Evolutionary conservation across 495 filamentous ascomycete genomes (phyloP), one percentile per base, ranked within the genome.

Genomic region (Usnea hakonensis): DNA sequence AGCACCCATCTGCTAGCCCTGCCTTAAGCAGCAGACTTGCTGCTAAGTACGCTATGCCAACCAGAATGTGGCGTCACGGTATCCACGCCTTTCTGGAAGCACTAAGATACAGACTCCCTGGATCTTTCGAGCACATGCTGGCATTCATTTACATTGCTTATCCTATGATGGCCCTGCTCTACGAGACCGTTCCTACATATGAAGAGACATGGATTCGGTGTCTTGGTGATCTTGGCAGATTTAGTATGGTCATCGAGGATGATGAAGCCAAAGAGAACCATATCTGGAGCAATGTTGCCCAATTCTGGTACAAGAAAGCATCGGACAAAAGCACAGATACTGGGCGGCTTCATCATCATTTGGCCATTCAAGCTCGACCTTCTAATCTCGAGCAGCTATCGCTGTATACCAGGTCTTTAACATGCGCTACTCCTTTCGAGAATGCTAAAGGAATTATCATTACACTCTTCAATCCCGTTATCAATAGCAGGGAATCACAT

Each of bases 191-290:
- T 0, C 69, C 78, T 1, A 74, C 79, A 0, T 95, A 91, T 67
- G 81, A 87, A 63, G 88, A 91, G 50, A 95, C 88, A 0, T 96
- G 92, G 91, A 88, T 95, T 32, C 91, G 96, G 65, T 95, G 90
- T 67, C 77, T 96, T 0, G 78, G 78, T 7, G 79, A 82, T 56
- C 64, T 81, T 23, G 77, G 69, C 1, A 63, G 79, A 21, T 82
- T 81, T 52, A 70, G 79, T 0, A 81, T 81, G 78, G 78, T 78
- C 21, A 77, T 82, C 46, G 79, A 82, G 58, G 77, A 81, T 40
- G 73, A 76, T 33, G 76, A 77, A 57, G 73, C 85, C 23, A 74
- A 80, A 14, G 89, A 93, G 48, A 80, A 87, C 0, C 90, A 95
- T 50, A 74, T 83, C 1, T 96, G 92, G 91, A 87, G 86, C 14